Base-by-base conservation (phyloP, 225 moss, liverwort and hornwort species). In the Climacium dendroides region DNA sequence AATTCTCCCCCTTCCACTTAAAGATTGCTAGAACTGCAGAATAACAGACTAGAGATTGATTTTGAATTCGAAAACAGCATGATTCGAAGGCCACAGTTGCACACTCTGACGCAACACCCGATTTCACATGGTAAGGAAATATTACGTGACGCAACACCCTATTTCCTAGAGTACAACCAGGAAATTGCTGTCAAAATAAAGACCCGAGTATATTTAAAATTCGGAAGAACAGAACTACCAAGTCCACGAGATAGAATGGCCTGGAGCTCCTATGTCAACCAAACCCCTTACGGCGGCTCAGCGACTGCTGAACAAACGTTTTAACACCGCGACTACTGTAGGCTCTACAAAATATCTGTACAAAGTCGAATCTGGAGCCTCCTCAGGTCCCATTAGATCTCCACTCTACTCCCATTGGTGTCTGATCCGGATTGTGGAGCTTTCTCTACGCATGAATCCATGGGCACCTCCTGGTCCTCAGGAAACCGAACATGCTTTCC, bases 401-500 rank as follows among this genome's bases (percentile, higher is more conserved):
- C 26, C 53, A 39, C 14, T 20, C 3, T 48, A 9, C 67, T 37
- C 11, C 4, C 4, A 37, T 11, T 22, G 11, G 8, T n/a, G 34
- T 1, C 15, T 6, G 29, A 25, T 41, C 6, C 32, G 13, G 48
- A 61, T 13, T 23, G 39, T 4, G 24, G 19, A 29, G 60, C 17
- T 2, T 13, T 15, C 18, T 11, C 53, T 5, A 4, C 7, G 34
- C 8, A 10, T 4, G 22, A 20, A 41, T 43, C 30, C 37, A 11
- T 59, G 39, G 39, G 45, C 24, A 50, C 41, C 8, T 74, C 87
- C 60, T 83, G 60, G 11, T 82, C 89, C 74, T 87, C 90, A 0
- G 87, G 78, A 58, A 93, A 93, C 37, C 92, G 84, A 20, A 90
- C 71, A 45, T 93, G 93, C 85, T 88, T 93, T 12, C 92, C 93